A percentile compares a stretch with the other conserved stretches of the same genome.
These are phyloP conservation scores for Phaeodactylum tricornutum DNA, from an alignment of 108 stramenopile genomes.

Conservation along the genomic window DNA sequence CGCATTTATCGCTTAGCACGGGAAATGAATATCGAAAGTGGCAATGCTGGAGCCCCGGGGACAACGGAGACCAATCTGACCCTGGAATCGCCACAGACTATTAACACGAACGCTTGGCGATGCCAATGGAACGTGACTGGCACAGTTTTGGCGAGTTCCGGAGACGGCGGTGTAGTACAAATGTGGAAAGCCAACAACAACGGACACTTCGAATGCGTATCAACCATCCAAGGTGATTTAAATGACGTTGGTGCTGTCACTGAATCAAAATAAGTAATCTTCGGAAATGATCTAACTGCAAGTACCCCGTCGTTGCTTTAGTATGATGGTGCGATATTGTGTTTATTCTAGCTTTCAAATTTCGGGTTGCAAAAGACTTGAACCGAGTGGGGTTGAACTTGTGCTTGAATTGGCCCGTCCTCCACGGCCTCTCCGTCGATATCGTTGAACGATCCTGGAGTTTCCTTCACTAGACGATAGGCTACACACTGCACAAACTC, in stretches of 20 bases:
- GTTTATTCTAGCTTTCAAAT: too few species aligned
- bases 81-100: constrained; percentile 48
- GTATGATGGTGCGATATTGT: too few species aligned
- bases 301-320: too few species aligned
- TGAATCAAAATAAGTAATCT: too few species aligned
- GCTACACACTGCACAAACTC: constrained; percentile 70
- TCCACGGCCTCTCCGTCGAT: constrained; percentile 85
- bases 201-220: constrained; percentile 64
- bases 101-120: constrained; percentile 58
- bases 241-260: too few species aligned
- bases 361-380: too few species aligned
- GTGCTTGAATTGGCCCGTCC: constrained; percentile 70
- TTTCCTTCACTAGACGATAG: constrained; percentile 54
- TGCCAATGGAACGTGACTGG: constrained; percentile 89
- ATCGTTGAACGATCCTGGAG: constrained; percentile 57
- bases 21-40: too few species aligned
- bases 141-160: constrained; percentile 75
- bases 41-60: too few species aligned
- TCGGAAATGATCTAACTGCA: too few species aligned
- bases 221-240: constrained; percentile 46
- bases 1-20: too few species aligned
- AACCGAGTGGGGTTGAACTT: constrained; percentile 31
- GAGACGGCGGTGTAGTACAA: constrained; percentile 73
- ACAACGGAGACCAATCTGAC: constrained; percentile 19
- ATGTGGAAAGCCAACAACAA: constrained; percentile 70